Base-by-base conservation (phyloP, 768 basidiomycete species). In the Suillus plorans region DNA sequence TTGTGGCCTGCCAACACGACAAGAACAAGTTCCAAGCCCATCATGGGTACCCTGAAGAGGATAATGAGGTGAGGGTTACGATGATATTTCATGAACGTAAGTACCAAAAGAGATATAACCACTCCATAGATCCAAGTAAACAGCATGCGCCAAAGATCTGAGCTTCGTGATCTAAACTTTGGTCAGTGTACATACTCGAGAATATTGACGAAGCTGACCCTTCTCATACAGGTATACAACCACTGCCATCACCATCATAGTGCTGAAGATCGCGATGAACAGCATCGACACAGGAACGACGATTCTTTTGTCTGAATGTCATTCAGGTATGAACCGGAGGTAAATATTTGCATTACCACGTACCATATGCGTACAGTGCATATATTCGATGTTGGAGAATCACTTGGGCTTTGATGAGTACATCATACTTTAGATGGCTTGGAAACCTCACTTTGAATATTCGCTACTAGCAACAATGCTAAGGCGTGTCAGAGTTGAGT, bases 91-190 rank as follows among this genome's bases (percentile, higher is more conserved):
- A 25, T 18, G 28, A 44, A 58, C 25, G 28, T 36, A 20, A 28
- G 5, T 36, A 64, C 63, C 63, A 64, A 36, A 64, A 64, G 4
- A 62, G 60, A 64, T 62, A 64, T 12, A 64, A 12, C 63, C 63
- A 64, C 22, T 59, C 36, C 37, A 59, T 6, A 12, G 63, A 45
- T 8, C 37, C 41, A 22, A 45, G 39, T 13, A 61, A 25, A 45
- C n/a, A 18, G 59, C 63, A 64, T 36, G 60, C 42, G 0, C 63
- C 63, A 62, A 62, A 60, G 18, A 63, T 59, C 52, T 59, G 10
- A 8, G 28, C 28, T 59, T 60, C 52, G 12, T 22, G 53, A 13
- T 41, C 62, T 63, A 63, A 8, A 63, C 22, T n/a, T 6, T 25
- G 18, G 14, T 59, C 18, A 59, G 39, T 8, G 12, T 12, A 31